Conservation (phyloP, 257 asterid species). For the Nicotiana sylvestris region DNA sequence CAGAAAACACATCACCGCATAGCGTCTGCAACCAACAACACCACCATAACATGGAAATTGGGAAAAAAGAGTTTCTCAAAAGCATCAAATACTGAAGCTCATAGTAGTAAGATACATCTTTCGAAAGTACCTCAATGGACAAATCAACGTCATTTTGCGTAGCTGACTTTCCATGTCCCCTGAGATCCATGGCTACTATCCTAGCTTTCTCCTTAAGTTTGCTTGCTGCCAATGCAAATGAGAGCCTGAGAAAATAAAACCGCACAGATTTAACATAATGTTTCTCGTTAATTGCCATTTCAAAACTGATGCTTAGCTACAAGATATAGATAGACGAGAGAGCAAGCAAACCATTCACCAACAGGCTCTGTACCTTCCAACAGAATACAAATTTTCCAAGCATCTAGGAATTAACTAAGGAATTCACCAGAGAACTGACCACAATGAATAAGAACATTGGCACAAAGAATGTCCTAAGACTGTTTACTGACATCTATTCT, state of each 20-base stretch:
- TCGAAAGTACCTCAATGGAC: conserved; percentile 67
- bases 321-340: neutral
- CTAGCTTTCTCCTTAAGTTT: conserved; percentile 75
- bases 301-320: neutral
- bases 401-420: neutral
- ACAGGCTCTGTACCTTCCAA: neutral
- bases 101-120: conserved; percentile 5
- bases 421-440: neutral
- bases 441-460: neutral
- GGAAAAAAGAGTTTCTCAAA: neutral
- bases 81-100: conserved; percentile 12
- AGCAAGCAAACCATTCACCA: neutral
- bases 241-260: conserved; percentile 53
- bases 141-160: conserved; percentile 83
- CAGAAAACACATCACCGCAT: conserved; percentile 78
- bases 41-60: conserved; percentile 10
- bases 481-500: neutral
- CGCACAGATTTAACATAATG: neutral
- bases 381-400: neutral
- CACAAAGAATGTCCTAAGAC: neutral
- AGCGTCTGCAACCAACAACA: conserved; percentile 51
- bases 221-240: conserved; percentile 73
- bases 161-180: conserved; percentile 93
- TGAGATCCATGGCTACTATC: conserved; percentile 81
- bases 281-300: neutral